Conservation (phyloP, 257 asterid species). For the Solanum gracilifrons region DNA sequence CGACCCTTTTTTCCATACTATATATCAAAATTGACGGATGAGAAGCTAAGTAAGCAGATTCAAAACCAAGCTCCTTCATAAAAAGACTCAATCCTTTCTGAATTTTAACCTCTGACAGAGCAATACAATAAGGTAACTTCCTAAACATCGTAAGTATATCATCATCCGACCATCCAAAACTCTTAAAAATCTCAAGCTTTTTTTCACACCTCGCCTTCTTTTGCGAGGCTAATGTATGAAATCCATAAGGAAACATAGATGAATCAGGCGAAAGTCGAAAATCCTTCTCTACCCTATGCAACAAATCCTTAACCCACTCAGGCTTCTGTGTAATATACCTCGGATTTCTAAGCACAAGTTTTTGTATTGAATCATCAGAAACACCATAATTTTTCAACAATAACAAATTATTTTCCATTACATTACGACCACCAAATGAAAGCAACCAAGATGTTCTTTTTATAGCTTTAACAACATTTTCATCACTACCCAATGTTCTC, state of each 20-base stretch:
- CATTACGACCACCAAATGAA: background rate
- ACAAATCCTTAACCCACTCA: background rate
- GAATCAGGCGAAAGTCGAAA: background rate
- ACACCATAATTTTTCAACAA: background rate
- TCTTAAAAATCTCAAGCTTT: background rate
- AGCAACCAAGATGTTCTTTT: background rate
- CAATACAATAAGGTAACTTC: background rate
- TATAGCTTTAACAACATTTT: background rate
- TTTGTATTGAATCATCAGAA: background rate
- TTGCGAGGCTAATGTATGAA: background rate
- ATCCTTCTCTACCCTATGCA: background rate
- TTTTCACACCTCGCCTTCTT: background rate
- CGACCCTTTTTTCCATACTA: background rate
- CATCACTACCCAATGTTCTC: background rate
- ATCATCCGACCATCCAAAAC: background rate
- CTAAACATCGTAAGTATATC: background rate
- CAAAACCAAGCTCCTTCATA: background rate
- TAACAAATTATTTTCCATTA: background rate
- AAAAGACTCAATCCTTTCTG: background rate
- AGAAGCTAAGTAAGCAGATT: background rate
- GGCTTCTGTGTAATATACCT: background rate
- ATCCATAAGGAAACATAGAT: background rate
- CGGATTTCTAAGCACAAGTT: background rate
- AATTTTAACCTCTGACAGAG: background rate
- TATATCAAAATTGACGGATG: background rate